These are phyloP conservation scores for Nitzschia sp. DNA, from an alignment of 108 stramenopile genomes.

Conservation along the genomic window DNA sequence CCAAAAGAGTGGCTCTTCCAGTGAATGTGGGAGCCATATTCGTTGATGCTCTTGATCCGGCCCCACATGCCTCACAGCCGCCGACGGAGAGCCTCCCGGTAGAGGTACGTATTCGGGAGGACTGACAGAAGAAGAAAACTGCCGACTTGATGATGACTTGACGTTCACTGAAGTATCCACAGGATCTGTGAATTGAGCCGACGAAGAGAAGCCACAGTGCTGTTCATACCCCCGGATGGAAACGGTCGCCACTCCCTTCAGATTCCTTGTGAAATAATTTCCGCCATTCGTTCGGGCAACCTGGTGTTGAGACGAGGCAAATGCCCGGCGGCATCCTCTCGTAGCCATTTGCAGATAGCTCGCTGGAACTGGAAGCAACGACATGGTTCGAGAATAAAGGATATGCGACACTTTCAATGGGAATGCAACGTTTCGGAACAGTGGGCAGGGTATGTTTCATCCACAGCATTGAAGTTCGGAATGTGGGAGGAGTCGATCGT, in stretches of 20 bases:
- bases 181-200: background rate
- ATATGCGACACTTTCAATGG: too few species aligned
- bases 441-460: too few species aligned
- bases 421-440: too few species aligned
- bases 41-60: conserved; percentile 24
- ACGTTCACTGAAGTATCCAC: background rate
- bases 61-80: conserved; percentile 2
- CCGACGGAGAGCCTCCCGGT: background rate
- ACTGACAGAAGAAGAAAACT: background rate
- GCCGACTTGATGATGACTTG: background rate
- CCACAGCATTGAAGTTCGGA: too few species aligned
- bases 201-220: background rate
- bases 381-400: too few species aligned
- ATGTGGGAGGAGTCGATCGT: too few species aligned
- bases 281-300: background rate
- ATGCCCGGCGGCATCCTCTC: background rate
- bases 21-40: conserved; percentile 34
- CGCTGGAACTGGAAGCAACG: too few species aligned
- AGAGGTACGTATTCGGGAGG: background rate
- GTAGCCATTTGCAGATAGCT: too few species aligned
- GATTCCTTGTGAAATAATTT: background rate
- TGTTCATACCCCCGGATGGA: too few species aligned
- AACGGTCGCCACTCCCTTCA: background rate
- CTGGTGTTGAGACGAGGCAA: background rate
- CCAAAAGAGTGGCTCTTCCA: conserved; percentile 31